These are phyloP conservation scores for Pistacia vera DNA, from an alignment of 345 rosid genomes.

Conservation along the genomic window DNA sequence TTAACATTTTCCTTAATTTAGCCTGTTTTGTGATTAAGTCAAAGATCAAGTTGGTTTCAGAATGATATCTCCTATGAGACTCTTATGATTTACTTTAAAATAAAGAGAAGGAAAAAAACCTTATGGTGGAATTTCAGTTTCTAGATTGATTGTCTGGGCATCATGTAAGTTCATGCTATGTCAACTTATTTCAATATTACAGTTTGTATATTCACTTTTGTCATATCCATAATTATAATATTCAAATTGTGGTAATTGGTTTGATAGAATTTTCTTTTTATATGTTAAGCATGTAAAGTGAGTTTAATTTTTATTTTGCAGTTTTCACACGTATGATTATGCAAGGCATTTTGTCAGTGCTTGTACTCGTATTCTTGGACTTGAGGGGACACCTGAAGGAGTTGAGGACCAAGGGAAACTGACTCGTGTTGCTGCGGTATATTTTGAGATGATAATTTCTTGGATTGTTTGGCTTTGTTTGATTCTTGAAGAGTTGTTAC, in stretches of 20 bases:
- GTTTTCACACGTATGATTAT: slow-evolving; percentile 97
- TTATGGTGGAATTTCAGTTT: not conserved
- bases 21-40: not conserved
- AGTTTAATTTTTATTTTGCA: slow-evolving; percentile 24
- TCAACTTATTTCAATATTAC: not conserved
- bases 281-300: not conserved
- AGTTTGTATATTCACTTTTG: not conserved
- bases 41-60: not conserved
- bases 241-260: not conserved
- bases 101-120: not conserved
- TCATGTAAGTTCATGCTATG: not conserved
- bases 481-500: slow-evolving; percentile 7
- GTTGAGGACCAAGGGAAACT: slow-evolving; percentile 97
- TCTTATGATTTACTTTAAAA: not conserved
- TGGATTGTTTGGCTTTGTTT: slow-evolving; percentile 21
- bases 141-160: not conserved
- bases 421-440: slow-evolving; percentile 98
- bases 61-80: not conserved
- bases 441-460: slow-evolving; percentile 23
- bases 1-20: not conserved
- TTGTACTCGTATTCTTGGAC: slow-evolving; percentile 98
- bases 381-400: slow-evolving; percentile 99
- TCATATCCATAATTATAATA: not conserved
- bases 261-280: not conserved
- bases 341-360: slow-evolving; percentile 99